Percentiles rank a stretch among this genome's conserved stretches.
These are phyloP conservation scores for Saprolegnia diclina DNA, from an alignment of 352 stramenopile species.

Conservation along the genomic window DNA sequence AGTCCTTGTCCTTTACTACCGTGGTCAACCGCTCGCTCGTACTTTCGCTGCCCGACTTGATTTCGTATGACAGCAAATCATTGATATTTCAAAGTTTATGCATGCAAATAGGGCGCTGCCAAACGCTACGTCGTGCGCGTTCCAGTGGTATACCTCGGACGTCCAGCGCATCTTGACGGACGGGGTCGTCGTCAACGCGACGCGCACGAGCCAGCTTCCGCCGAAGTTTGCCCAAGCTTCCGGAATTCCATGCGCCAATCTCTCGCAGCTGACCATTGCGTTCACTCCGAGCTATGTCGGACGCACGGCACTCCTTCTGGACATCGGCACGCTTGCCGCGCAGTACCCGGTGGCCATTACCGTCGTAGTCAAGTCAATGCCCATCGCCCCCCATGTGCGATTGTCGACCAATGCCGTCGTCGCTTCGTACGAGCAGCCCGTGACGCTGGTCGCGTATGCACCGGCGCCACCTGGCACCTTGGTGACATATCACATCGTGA, in stretches of 20 bases:
- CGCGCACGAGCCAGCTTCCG: background rate
- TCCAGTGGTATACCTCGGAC: background rate
- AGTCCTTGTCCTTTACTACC: background rate
- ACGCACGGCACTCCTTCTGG: background rate
- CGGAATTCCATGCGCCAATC: background rate
- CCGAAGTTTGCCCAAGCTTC: background rate
- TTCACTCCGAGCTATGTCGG: background rate
- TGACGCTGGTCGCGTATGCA: background rate
- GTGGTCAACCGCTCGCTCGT: background rate
- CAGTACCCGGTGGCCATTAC: background rate
- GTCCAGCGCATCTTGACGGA: background rate
- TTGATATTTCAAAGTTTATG: background rate
- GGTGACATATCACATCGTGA: background rate
- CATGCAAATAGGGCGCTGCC: background rate
- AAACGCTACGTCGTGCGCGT: background rate
- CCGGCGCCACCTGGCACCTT: background rate
- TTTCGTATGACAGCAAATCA: background rate
- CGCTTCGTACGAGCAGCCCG: background rate
- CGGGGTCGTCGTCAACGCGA: background rate
- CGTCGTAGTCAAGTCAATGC: background rate
- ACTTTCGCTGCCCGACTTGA: background rate
- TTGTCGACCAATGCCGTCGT: background rate
- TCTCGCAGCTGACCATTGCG: background rate
- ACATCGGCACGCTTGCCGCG: background rate
- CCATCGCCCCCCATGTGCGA: background rate